These are phyloP conservation scores for Myriangium duriaei DNA, from an alignment of 2,329 filamentous ascomycete species.

Conservation along the genomic window DNA sequence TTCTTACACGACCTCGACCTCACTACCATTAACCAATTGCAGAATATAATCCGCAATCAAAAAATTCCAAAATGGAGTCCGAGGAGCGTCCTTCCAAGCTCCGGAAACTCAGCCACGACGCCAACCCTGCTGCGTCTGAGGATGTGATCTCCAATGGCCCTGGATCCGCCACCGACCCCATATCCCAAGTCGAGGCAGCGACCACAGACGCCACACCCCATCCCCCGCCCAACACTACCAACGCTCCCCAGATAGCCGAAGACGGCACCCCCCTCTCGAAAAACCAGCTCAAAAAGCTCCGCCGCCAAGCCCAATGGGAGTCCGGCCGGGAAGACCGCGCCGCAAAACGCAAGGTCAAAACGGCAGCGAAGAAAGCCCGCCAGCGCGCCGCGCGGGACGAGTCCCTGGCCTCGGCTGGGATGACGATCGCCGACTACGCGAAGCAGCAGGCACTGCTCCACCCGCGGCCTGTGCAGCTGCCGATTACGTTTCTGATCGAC, in stretches of 20 bases:
- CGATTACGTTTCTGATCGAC: constrained; percentile 73
- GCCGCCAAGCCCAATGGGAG: constrained; percentile 63
- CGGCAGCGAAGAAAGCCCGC: constrained; percentile 39
- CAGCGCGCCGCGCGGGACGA: constrained; percentile 26
- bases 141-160: not conserved
- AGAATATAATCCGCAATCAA: no score
- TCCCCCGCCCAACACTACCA: not conserved
- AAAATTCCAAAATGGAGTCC: no score
- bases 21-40: no score
- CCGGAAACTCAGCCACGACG: constrained; percentile 36
- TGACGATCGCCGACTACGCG: constrained; percentile 5
- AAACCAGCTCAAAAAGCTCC: constrained; percentile 70
- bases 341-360: constrained; percentile 45
- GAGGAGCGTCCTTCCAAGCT: constrained; percentile 45
- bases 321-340: constrained; percentile 49
- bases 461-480: constrained; percentile 44
- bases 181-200: constrained; percentile 3
- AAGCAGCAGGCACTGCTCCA: constrained; percentile 10
- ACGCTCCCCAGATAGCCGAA: not conserved
- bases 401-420: constrained; percentile 1
- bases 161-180: constrained; percentile 7
- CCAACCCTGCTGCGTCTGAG: constrained; percentile 2
- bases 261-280: constrained; percentile 51
- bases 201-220: not conserved
- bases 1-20: no score